Evolutionary conservation across 345 rosid species (phyloP).

Genomic region (Combretum micranthum): DNA sequence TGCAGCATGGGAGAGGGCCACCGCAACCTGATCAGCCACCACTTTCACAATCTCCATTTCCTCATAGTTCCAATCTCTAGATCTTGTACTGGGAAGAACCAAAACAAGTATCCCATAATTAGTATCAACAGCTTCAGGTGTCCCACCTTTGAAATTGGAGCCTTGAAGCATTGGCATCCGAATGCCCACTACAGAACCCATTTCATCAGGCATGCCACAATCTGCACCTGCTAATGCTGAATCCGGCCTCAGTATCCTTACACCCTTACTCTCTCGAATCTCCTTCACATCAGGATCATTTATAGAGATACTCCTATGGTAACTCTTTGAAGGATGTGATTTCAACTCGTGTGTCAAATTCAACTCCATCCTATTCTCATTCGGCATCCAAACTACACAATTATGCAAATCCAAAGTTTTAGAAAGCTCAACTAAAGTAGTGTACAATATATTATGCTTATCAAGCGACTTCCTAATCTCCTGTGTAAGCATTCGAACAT

Average conservation of each 20-base stretch:
- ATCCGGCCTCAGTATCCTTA: constrained; percentile 47
- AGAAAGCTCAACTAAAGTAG: constrained; percentile 84
- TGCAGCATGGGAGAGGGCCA: constrained; percentile 92
- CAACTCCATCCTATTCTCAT: constrained; percentile 57
- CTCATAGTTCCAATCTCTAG: constrained; percentile 54
- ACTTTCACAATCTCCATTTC: constrained; percentile 87
- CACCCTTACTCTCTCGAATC: constrained; percentile 57
- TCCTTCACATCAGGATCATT: constrained; percentile 58
- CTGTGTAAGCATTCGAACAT: constrained; percentile 79
- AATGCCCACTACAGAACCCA: constrained; percentile 79
- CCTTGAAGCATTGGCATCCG: constrained; percentile 88
- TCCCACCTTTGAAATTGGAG: constrained; percentile 89
- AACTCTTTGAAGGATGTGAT: constrained; percentile 27
- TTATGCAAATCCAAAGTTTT: constrained; percentile 81
- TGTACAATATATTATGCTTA: constrained; percentile 72
- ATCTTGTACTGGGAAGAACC: constrained; percentile 51
- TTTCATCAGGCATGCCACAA: constrained; percentile 46
- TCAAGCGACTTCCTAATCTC: constrained; percentile 86
- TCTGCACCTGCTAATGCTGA: constrained; percentile 69
- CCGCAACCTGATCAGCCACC: constrained; percentile 98
- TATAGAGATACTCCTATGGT: constrained; percentile 27
- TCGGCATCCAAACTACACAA: constrained; percentile 98
- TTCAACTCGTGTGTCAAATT: constrained; percentile 69
- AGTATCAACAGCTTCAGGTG: constrained; percentile 70
- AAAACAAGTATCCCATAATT: constrained; percentile 76